phyloP scores from a whole-genome alignment of 1,284 basidiomycete genomes.

The Ceratobasidium sp. region DNA sequence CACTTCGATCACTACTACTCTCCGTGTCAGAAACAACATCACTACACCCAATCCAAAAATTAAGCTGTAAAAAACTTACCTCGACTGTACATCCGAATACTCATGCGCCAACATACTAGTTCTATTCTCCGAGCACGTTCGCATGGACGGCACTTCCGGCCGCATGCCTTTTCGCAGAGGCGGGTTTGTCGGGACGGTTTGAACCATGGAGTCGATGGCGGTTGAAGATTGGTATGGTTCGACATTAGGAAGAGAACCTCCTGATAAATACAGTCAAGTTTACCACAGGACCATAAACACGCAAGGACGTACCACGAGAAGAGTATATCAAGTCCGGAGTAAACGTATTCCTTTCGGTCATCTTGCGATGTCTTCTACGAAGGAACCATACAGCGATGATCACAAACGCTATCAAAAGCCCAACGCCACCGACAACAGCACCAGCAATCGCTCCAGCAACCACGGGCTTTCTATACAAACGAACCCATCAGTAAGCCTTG shows the following conservation, averaged over 20 bases:
- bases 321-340: not conserved
- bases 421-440: not conserved
- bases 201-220: not conserved
- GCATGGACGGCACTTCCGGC: not conserved
- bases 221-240: conserved; percentile 8
- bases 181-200: not conserved
- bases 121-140: not conserved
- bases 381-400: not conserved
- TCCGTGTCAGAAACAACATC: not conserved
- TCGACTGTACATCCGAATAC: not conserved
- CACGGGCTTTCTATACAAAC: not conserved
- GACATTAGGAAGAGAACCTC: not conserved
- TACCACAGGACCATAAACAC: too few relatives aligned
- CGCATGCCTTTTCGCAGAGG: not conserved
- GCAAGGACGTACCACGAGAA: not conserved
- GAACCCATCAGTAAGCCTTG: not conserved
- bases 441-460: not conserved
- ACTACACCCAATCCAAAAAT: not conserved
- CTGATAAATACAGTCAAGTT: too few relatives aligned
- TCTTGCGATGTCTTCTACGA: not conserved
- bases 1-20: not conserved
- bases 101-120: not conserved
- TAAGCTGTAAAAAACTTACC: not conserved
- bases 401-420: not conserved
- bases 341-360: not conserved